These are phyloP conservation scores for Bisporella sp. DNA, from an alignment of 2,329 filamentous ascomycete species.

Conservation along the genomic window DNA sequence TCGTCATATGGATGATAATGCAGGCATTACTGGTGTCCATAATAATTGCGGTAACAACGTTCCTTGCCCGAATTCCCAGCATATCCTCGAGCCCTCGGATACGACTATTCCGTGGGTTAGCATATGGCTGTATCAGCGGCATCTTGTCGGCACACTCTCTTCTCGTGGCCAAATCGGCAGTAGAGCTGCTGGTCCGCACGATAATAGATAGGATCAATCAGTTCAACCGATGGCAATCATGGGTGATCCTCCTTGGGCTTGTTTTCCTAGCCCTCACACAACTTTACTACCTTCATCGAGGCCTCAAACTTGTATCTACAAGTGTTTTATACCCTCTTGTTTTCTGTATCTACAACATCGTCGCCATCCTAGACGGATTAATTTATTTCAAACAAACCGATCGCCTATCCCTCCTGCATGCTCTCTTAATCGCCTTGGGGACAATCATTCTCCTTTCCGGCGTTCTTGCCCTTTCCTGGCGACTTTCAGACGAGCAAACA, in stretches of 20 bases:
- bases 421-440: conserved; percentile 75
- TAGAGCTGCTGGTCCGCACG: conserved; percentile 86
- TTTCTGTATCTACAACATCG: conserved; percentile 98
- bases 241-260: conserved; percentile 79
- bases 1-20: conserved; percentile 82
- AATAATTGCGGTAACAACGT: conserved; percentile 57
- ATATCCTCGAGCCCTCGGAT: conserved; percentile 57
- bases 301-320: conserved; percentile 89
- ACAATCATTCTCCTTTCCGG: conserved; percentile 80
- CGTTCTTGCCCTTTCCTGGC: conserved; percentile 89
- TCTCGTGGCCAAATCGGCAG: conserved; percentile 90
- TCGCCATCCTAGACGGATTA: conserved; percentile 91
- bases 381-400: conserved; percentile 94
- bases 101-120: conserved; percentile 72
- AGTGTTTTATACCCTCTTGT: conserved; percentile 94
- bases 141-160: conserved; percentile 91
- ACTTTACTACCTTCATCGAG: conserved; percentile 90
- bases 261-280: conserved; percentile 79
- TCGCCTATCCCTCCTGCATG: conserved; percentile 67
- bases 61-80: conserved; percentile 43
- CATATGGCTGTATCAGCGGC: conserved; percentile 84
- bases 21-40: conserved; percentile 67
- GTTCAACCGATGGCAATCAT: conserved; percentile 92
- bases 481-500: conserved; percentile 71
- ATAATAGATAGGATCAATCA: conserved; percentile 82